Conservation (phyloP, 331 rosid species). For the Saraca asoca region DNA sequence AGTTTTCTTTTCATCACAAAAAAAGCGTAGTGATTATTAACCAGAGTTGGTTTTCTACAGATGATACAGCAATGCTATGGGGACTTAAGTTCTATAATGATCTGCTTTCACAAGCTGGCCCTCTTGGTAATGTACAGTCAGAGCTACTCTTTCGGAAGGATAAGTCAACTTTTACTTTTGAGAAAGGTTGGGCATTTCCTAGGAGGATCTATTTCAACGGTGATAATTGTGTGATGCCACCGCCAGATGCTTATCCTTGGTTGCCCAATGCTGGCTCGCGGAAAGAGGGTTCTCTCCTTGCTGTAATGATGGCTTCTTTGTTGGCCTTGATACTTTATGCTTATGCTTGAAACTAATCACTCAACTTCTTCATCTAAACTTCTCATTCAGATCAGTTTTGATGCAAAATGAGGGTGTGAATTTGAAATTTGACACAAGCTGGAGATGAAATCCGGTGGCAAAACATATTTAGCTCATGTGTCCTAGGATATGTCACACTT, state of each 20-base stretch:
- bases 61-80: constrained; percentile 91
- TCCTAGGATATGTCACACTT: constrained; percentile 29
- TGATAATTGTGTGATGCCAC: constrained; percentile 93
- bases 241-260: constrained; percentile 86
- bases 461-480: constrained; percentile 13
- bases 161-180: constrained; percentile 68
- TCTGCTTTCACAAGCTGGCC: constrained; percentile 79
- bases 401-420: constrained; percentile 24
- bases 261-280: constrained; percentile 60
- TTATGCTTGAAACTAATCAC: constrained; percentile 29
- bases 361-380: constrained; percentile 6
- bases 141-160: constrained; percentile 80
- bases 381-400: constrained; percentile 29
- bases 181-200: constrained; percentile 98
- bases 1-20: constrained; percentile 1
- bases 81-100: constrained; percentile 87
- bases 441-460: constrained; percentile 30
- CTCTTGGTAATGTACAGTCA: constrained; percentile 78
- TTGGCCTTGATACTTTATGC: constrained; percentile 44
- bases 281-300: constrained; percentile 43
- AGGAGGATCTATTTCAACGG: constrained; percentile 84
- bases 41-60: constrained; percentile 54
- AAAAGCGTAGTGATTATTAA: constrained; percentile 8
- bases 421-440: constrained; percentile 29
- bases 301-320: constrained; percentile 46